Percentiles rank a stretch among this genome's conserved stretches.
Conservation (phyloP, 441 rosid genomes). For the Euphorbia corollata region DNA sequence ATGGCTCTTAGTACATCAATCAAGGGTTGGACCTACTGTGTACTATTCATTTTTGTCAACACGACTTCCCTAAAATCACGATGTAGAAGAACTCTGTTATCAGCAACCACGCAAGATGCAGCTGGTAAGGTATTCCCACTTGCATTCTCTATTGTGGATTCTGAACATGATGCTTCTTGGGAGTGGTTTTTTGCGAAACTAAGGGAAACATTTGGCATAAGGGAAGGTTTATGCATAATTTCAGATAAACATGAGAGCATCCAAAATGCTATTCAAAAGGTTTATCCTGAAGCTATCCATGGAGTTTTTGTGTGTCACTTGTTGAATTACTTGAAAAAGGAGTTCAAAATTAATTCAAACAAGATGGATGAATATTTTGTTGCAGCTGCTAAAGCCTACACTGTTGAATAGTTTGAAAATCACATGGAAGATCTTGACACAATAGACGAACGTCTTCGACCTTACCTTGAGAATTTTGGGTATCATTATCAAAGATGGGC, state of each 20-base stretch:
- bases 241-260: not conserved
- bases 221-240: no score
- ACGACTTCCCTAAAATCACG: no score
- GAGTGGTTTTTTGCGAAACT: not conserved
- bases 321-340: no score
- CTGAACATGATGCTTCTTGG: not conserved
- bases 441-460: not conserved
- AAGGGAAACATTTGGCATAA: not conserved
- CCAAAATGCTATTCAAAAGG: not conserved
- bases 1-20: not conserved
- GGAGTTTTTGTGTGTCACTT: not conserved
- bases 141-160: not conserved
- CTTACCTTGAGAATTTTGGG: not conserved
- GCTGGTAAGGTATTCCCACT: not conserved
- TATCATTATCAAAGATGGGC: not conserved
- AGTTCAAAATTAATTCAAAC: not conserved
- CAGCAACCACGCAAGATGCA: not conserved
- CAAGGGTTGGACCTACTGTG: not conserved
- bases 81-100: not conserved
- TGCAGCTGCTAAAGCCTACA: not conserved
- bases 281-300: not conserved
- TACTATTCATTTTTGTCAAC: not conserved
- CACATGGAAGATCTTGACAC: no score
- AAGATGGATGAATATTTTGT: not conserved
- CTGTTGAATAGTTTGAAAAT: not conserved